Evolutionary conservation across 2,329 filamentous ascomycete species (phyloP).

Genomic region (Colletotrichum chrysophilum): DNA sequence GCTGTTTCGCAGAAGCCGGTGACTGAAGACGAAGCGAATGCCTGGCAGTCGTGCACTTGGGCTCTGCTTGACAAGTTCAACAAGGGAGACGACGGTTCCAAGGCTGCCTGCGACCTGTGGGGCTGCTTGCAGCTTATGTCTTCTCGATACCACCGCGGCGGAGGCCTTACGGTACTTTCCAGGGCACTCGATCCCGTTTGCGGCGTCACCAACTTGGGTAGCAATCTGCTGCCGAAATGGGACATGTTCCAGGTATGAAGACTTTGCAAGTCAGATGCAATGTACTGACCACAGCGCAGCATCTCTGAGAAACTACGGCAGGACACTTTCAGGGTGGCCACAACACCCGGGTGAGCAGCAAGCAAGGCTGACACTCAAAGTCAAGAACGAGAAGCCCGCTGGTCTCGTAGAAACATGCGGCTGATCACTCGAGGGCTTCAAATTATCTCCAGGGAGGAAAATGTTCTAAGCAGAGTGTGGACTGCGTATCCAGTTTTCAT

Average conservation of each 20-base stretch:
- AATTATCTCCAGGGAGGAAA: not conserved
- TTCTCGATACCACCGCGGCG: not conserved
- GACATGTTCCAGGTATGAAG: not conserved
- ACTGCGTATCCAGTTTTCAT: not conserved
- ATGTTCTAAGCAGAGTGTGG: not conserved
- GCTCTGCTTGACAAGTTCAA: not conserved
- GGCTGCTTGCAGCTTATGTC: not conserved
- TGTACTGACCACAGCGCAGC: not conserved
- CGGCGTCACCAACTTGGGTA: not conserved
- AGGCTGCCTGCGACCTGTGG: not conserved
- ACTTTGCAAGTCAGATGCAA: not conserved
- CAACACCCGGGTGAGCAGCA: not conserved
- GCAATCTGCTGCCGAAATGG: not conserved
- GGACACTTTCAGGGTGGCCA: not conserved
- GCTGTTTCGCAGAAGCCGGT: not conserved
- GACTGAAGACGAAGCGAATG: not conserved
- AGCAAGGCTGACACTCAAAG: not conserved
- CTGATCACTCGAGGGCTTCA: not conserved
- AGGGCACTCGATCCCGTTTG: not conserved
- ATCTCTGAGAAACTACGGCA: not conserved
- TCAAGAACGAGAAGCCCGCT: not conserved
- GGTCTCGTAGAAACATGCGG: not conserved
- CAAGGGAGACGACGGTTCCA: not conserved
- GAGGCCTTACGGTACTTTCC: not conserved
- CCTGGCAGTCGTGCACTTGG: not conserved